Base-by-base conservation (phyloP, 2,329 filamentous ascomycete species). In the Venturia effusa region DNA sequence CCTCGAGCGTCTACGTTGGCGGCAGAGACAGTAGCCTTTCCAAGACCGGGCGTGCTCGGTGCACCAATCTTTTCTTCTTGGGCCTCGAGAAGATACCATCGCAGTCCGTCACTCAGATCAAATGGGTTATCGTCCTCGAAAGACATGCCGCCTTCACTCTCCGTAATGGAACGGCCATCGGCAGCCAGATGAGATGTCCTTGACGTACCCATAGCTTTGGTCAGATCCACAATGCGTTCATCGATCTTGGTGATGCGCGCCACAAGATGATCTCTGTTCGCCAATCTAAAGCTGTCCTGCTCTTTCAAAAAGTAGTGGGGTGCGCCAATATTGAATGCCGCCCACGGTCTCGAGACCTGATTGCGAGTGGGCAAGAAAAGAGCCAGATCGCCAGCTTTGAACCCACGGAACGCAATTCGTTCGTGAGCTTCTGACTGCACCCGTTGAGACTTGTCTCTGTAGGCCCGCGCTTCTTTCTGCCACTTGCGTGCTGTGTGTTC, bases 261-360 rank as follows among this genome's bases (percentile, higher is more conserved):
- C 8, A 99, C 87, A n/a, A 99, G 85, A 92, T 94, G 99, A 73
- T 99, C 94, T 41, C 93, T 84, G 59, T 86, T 87, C 37, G 88
- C 85, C 6, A 99, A 80, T 66, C 90, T 88, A 75, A 99, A 95
- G 0, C 83, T 83, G 69, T 97, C 93, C 73, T 95, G 89, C 74
- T 99, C 94, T 41, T 92, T 89, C 2, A 99, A 81, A 78, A 99
- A 99, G 77, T 94, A 97, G 74, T 99, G 94, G 10, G 94, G 94
- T 66, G 93, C 96, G 1, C 92, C 93, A 39, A 99, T 90, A 70
- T 99, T 99, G 82, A 99, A 99, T 0, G 94, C 94, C 5, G 94
- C 94, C 94, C 94, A 99, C 0, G 94, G 93, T 19, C 93, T 89
- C 4, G 92, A 94, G 43, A 89, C 90, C 75, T 97, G 92, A 72